Conservation (phyloP, 2,329 filamentous ascomycete species). For the Penicillium sp. region DNA sequence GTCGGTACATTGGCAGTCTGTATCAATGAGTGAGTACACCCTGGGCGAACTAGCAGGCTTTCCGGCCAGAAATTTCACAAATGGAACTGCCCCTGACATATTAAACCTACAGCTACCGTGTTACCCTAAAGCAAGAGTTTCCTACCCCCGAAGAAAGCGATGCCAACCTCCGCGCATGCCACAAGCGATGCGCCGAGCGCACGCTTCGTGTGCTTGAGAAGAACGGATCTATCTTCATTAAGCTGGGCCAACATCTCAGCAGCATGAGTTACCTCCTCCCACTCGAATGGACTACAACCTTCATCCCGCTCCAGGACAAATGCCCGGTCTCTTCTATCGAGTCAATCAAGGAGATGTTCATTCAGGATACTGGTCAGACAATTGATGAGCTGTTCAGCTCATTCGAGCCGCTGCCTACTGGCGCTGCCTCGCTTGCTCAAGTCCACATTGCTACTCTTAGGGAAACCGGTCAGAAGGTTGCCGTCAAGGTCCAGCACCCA, state of each 20-base stretch:
- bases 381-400: constrained; percentile 83
- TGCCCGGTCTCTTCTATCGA: constrained; percentile 90
- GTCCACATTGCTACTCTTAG: constrained; percentile 86
- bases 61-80: background rate
- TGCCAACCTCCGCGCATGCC: constrained; percentile 75
- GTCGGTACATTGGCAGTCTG: constrained; percentile 72
- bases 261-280: constrained; percentile 95
- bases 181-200: constrained; percentile 87
- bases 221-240: constrained; percentile 98
- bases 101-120: constrained; percentile 69
- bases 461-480: constrained; percentile 80
- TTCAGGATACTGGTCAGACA: constrained; percentile 74
- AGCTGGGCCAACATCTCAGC: constrained; percentile 92
- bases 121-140: constrained; percentile 70
- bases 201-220: constrained; percentile 86
- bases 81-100: background rate
- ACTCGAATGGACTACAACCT: constrained; percentile 89
- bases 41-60: background rate
- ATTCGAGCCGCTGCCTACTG: constrained; percentile 78
- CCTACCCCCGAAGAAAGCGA: constrained; percentile 65
- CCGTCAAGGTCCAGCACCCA: constrained; percentile 96
- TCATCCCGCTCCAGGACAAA: constrained; percentile 92
- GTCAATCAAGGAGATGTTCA: constrained; percentile 84
- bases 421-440: constrained; percentile 90
- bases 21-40: constrained; percentile 75